phyloP scores from a whole-genome alignment of 2,329 filamentous ascomycete genomes.

The Alternaria sp. region DNA sequence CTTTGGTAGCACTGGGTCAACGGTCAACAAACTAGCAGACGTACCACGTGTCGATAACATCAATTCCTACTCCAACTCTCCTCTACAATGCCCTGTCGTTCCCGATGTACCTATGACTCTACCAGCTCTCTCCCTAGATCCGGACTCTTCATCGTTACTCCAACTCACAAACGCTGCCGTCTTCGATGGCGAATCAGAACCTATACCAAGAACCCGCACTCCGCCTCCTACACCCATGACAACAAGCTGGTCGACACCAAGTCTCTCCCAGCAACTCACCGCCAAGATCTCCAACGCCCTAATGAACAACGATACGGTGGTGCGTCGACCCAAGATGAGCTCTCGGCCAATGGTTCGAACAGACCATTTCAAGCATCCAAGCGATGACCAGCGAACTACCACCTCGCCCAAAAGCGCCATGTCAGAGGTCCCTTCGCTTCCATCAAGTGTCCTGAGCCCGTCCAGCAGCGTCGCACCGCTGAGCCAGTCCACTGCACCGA shows the following conservation, averaged over 20 bases:
- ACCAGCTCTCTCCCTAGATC: conserved; percentile 17
- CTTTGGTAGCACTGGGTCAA: conserved; percentile 13
- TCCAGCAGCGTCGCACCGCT: conserved; percentile 33
- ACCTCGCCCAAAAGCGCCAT: conserved; percentile 12
- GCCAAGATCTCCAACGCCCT: conserved; percentile 35
- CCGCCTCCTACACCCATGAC: conserved; percentile 22
- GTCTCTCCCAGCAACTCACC: conserved; percentile 34
- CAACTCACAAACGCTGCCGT: conserved; percentile 35
- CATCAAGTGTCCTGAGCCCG: conserved; percentile 34
- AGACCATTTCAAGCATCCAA: conserved; percentile 11
- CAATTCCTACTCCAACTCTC: conserved; percentile 5
- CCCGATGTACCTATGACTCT: conserved; percentile 15
- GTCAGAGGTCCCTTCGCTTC: conserved; percentile 27
- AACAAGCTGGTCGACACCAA: conserved; percentile 38
- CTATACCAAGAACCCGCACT: conserved; percentile 18
- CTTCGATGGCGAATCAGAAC: conserved; percentile 46
- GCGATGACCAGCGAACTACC: conserved; percentile 1
- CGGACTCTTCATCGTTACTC: conserved; percentile 24
- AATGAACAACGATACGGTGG: conserved; percentile 39
- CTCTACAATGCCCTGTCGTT: conserved; percentile 21
- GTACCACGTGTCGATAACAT: conserved; percentile 18
- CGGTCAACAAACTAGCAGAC: conserved; percentile 17
- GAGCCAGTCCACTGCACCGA: conserved; percentile 45
- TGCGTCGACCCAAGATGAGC: conserved; percentile 38
- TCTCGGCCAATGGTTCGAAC: conserved; percentile 36